phyloP scores from a whole-genome alignment of 768 basidiomycete genomes.

The Podaxis sp. region DNA sequence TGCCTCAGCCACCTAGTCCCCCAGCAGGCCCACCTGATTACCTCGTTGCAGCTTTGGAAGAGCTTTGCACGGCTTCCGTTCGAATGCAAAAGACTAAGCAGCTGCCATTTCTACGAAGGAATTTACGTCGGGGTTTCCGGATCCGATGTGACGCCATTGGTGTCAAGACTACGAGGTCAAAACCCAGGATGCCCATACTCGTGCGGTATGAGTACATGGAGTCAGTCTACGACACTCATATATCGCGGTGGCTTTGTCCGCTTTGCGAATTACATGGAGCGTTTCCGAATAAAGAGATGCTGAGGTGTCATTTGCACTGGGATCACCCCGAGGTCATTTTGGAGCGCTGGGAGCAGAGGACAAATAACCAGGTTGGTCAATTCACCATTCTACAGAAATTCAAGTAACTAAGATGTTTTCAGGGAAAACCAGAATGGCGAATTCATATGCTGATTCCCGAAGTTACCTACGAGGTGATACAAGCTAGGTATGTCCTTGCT shows the following conservation, averaged over 20 bases:
- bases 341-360: slow-evolving; percentile 13
- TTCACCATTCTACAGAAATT: no score
- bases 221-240: not conserved
- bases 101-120: slow-evolving; percentile 13
- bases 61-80: not conserved
- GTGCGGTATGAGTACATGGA: slow-evolving; percentile 9
- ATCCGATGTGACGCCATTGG: slow-evolving; percentile 12
- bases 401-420: not conserved
- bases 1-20: not conserved
- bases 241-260: slow-evolving; percentile 13
- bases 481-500: not conserved
- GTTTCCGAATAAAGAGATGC: slow-evolving; percentile 10
- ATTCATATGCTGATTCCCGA: slow-evolving; percentile 6
- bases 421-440: slow-evolving; percentile 11
- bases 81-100: slow-evolving; percentile 10
- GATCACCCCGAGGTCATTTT: slow-evolving; percentile 13
- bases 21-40: not conserved
- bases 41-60: slow-evolving; percentile 7
- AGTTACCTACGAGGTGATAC: not conserved
- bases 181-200: not conserved
- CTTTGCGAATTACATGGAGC: slow-evolving; percentile 13
- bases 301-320: slow-evolving; percentile 13
- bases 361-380: slow-evolving; percentile 2
- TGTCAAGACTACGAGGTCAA: slow-evolving; percentile 1
- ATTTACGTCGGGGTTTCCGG: slow-evolving; percentile 14